Percentiles rank a stretch among this genome's conserved stretches.
Evolutionary conservation across 2,329 filamentous ascomycete genomes (phyloP).

Genomic region (Ascosphaera apis): DNA sequence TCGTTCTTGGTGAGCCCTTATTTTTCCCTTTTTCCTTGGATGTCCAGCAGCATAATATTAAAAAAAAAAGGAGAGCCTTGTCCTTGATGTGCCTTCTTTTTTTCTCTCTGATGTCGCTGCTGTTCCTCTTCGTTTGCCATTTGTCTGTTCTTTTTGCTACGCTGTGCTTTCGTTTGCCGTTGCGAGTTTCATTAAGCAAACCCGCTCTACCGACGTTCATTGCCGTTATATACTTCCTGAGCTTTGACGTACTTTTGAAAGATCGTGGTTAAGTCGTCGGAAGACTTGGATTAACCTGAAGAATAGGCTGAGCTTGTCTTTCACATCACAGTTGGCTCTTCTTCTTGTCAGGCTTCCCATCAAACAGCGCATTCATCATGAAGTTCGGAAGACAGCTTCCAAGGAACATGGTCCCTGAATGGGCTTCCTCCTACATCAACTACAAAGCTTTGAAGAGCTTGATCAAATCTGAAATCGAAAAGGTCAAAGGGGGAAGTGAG

Average conservation of each 20-base stretch:
- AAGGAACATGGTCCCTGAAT: conserved; percentile 27
- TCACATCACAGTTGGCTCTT: neutral
- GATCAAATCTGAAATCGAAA: conserved; percentile 53
- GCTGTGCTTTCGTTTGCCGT: too few species aligned
- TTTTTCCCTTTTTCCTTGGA: too few species aligned
- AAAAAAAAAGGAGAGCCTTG: neutral
- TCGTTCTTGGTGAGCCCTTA: neutral
- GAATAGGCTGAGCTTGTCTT: neutral
- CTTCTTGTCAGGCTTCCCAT: neutral
- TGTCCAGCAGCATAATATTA: neutral
- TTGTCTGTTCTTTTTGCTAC: too few species aligned
- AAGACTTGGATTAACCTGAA: neutral
- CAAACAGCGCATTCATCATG: conserved; percentile 13
- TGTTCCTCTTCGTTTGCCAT: neutral
- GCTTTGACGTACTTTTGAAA: too few species aligned
- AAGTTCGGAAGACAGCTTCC: conserved; percentile 28
- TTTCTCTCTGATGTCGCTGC: neutral
- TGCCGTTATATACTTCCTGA: too few species aligned
- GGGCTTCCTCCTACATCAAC: conserved; percentile 27
- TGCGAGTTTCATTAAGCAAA: too few species aligned
- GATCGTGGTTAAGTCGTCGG: neutral
- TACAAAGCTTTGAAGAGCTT: conserved; percentile 59
- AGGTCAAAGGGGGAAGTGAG: conserved; percentile 44
- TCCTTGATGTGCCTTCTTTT: neutral
- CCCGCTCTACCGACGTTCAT: too few species aligned